Base-by-base conservation (phyloP, 495 filamentous ascomycete genomes). In the Thermochaetoides thermophila region DNA sequence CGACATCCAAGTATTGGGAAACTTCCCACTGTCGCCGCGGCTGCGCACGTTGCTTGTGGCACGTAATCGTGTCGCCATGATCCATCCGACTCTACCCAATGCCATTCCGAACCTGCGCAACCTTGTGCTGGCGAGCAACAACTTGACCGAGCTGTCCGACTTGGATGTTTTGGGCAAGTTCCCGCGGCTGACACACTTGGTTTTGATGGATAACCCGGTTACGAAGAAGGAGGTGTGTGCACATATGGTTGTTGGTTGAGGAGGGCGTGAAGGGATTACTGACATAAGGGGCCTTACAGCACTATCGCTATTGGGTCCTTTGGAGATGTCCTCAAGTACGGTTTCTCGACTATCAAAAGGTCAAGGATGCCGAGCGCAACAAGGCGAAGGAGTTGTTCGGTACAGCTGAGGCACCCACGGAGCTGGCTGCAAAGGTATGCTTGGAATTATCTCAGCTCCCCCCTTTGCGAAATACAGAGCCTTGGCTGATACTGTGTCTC, bases 1-100 rank as follows among this genome's bases (percentile, higher is more conserved):
- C 57, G 85, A 96, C 57, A 84, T 99, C 52, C 73, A 79, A 32
- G 60, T 74, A 21, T 70, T 99, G 32, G 74, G 73, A 34, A 96
- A 95, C 63, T 92, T 99, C 61, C 89, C 89, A n/a, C 72, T 89
- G 34, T 85, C 78, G 25, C 86, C 83, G 23, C 80, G 91, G 28
- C 63, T 96, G 38, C 73, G 67, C 29, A 87, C 82, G 7, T 78
- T 99, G 17, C 73, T 96, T 17, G 69, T 94, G 15, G 85, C 86
- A 27, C 74, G 85, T 33, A 99, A 99, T 56, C 73, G 91, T 29
- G 67, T 95, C 53, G 61, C 74, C 22, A 69, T 66, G 38, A 84
- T 99, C 49, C 84, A 92, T 48, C 63, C 78, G 1, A 66, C 66
- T 3, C 55, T 96, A 19, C 66, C 80, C 6, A 64, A 66, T 33